phyloP scores from a whole-genome alignment of 1,284 basidiomycete genomes.

The Singerocomus inundabilis region DNA sequence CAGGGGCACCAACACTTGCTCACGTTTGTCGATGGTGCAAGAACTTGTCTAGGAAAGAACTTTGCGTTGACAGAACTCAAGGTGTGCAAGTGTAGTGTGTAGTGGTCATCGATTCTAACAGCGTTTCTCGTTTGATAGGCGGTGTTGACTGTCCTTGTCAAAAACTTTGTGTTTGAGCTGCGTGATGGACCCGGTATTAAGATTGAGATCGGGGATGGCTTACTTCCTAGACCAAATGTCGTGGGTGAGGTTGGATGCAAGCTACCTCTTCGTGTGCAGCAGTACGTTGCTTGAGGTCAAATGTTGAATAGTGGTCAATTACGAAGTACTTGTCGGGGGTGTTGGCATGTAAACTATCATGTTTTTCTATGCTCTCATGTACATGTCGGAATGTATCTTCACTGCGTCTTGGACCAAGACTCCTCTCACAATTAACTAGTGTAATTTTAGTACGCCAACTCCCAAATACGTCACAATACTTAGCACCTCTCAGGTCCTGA shows the following conservation, averaged over 20 bases:
- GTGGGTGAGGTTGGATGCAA: conserved; percentile 17
- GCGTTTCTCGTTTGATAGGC: background rate
- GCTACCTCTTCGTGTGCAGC: conserved; percentile 16
- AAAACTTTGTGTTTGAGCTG: conserved; percentile 20
- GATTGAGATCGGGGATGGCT: conserved; percentile 12
- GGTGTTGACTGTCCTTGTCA: conserved; percentile 15
- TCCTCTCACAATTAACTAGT: no score
- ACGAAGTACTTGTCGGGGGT: no score
- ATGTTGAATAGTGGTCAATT: no score
- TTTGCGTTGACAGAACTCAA: conserved; percentile 47
- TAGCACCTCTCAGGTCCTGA: no score
- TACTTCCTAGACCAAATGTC: conserved; percentile 21
- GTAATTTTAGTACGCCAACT: no score
- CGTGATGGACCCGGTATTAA: conserved; percentile 15
- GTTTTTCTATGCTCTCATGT: no score
- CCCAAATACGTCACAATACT: no score
- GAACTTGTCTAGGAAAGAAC: conserved; percentile 41
- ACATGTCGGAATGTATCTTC: no score
- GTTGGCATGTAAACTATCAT: no score
- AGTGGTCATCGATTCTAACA: background rate
- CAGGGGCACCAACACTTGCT: conserved; percentile 41
- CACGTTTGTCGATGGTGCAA: conserved; percentile 41
- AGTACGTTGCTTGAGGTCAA: background rate
- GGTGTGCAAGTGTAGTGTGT: conserved; percentile 25
- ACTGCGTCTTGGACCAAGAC: no score